Base-by-base conservation (phyloP, 2,329 filamentous ascomycete genomes). In the Epicoccum nigrum region DNA sequence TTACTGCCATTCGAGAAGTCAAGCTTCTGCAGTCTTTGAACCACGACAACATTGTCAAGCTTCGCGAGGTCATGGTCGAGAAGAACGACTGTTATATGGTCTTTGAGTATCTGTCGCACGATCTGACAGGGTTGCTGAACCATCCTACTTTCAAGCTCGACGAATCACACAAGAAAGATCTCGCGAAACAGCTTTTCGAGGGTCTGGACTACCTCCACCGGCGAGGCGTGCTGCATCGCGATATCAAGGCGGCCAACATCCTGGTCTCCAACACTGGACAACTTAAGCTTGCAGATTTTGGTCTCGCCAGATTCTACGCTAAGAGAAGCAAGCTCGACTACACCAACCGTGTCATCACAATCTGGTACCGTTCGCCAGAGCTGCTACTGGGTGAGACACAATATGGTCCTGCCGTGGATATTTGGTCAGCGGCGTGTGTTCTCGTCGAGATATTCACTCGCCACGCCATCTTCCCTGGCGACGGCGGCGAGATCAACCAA, bases 31-130 rank as follows among this genome's bases (percentile, higher is more conserved):
- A 96, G 68, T 92, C 89, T 3, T 80, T 96, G 17, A 86, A 87
- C 56, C 90, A 96, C 65, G 77, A 81, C 52, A 96, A 95, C 65
- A 86, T 96, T 42, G 90, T 96, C 50, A 86, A 86, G 32, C 77
- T 96, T 15, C 85, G 89, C 59, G 92, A 96, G 75, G 90, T 95
- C 60, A 99, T 99, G 94, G 94, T 99, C 2, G 94, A 99, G 76
- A 90, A 88, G 69, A 97, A 97, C 62, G 92, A 97, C 74, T 99
- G 94, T 73, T 99, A 96, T 75, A 99, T 99, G 94, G 94, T 99
- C 3, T 99, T 99, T 60, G 94, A 99, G 72, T 99, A 99, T 69
- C 82, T 97, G 25, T 93, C 94, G 1, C 94, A 99, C 71, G 94
- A 99, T 72, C 79, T 99, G 54, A 99, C 94, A 2, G 94, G 94